These are phyloP conservation scores for Citrus australasica DNA, from an alignment of 345 rosid species.

Conservation along the genomic window DNA sequence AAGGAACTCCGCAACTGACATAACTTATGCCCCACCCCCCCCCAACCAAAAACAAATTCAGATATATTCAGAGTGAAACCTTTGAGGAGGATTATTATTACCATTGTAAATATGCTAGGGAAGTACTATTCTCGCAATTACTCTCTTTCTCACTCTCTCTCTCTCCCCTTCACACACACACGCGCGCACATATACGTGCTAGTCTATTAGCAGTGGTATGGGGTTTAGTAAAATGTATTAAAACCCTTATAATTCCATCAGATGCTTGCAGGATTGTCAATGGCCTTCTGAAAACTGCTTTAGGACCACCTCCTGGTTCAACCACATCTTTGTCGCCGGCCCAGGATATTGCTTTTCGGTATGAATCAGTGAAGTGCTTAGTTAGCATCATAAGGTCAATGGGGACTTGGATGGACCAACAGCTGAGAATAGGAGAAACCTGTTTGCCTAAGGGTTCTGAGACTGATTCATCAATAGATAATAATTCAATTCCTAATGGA, in stretches of 20 bases:
- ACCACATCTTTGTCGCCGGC: slow-evolving; percentile 73
- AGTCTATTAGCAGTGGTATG: neutral
- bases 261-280: slow-evolving; percentile 97
- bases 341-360: slow-evolving; percentile 84
- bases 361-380: slow-evolving; percentile 96
- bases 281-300: slow-evolving; percentile 92
- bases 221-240: slow-evolving; percentile 44
- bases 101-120: no score
- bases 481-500: slow-evolving; percentile 40
- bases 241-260: slow-evolving; percentile 91
- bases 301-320: slow-evolving; percentile 93
- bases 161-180: neutral
- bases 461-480: slow-evolving; percentile 48
- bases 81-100: no score
- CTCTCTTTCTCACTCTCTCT: neutral
- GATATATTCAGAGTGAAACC: no score
- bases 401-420: slow-evolving; percentile 97
- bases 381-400: slow-evolving; percentile 78
- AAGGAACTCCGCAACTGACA: neutral
- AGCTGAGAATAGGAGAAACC: slow-evolving; percentile 59
- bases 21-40: neutral
- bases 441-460: slow-evolving; percentile 51
- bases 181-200: neutral
- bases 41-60: no score
- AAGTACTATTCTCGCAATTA: no score